A percentile compares a stretch with the other conserved stretches of the same genome.
These are phyloP conservation scores for Toxicodendron radicans DNA, from an alignment of 345 rosid species.

Conservation along the genomic window DNA sequence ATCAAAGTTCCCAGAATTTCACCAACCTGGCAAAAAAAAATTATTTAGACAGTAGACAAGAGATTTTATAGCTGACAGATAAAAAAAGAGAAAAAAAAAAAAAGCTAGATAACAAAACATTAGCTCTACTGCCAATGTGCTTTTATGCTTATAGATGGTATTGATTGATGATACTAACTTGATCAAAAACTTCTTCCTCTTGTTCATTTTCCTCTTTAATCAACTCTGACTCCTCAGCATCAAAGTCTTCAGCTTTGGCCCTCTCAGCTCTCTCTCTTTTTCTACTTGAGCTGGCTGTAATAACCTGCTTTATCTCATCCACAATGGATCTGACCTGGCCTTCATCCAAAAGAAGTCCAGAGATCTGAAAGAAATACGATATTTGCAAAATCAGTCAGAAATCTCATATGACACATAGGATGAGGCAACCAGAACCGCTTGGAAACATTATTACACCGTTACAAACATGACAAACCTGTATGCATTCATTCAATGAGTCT, in stretches of 20 bases:
- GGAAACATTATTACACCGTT: neutral
- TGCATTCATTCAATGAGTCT: conserved; percentile 94
- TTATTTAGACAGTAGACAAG: conserved; percentile 7
- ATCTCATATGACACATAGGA: neutral
- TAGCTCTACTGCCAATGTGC: neutral
- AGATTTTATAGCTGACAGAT: neutral
- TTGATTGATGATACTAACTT: conserved; percentile 52
- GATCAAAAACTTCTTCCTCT: conserved; percentile 99
- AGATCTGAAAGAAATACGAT: conserved; percentile 55
- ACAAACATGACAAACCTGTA: conserved; percentile 62
- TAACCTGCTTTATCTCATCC: conserved; percentile 88
- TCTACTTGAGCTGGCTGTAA: conserved; percentile 96
- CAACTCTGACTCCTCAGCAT: conserved; percentile 97
- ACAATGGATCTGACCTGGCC: conserved; percentile 86
- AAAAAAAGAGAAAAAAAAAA: too few relatives aligned
- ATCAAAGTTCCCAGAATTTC: conserved; percentile 98
- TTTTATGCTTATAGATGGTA: conserved; percentile 4
- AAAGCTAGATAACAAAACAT: neutral
- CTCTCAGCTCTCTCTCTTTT: conserved; percentile 94
- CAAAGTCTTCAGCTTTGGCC: conserved; percentile 95
- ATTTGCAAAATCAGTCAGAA: conserved; percentile 11
- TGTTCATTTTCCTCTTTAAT: conserved; percentile 98
- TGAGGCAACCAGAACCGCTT: neutral
- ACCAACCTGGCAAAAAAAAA: conserved; percentile 65
- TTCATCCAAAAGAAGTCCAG: conserved; percentile 78